Conservation (phyloP, 1,284 basidiomycete genomes). For the Porogramme epimiltina region DNA sequence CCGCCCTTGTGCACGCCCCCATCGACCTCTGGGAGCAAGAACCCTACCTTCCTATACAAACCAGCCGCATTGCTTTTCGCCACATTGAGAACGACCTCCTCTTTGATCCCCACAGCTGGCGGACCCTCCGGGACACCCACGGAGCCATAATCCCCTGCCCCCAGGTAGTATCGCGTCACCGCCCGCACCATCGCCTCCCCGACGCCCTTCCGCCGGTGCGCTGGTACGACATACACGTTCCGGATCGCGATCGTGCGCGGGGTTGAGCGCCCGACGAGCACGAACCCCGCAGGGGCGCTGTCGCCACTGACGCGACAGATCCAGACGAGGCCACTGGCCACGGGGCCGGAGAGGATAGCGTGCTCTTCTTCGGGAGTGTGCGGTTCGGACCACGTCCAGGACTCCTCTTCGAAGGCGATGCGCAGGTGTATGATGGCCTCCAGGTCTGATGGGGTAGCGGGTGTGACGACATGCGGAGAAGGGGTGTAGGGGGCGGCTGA, state of each 20-base stretch:
- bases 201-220: slow-evolving; percentile 26
- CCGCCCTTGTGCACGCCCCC: slow-evolving; percentile 5
- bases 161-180: slow-evolving; percentile 26
- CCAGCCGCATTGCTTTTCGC: slow-evolving; percentile 4
- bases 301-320: background rate
- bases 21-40: slow-evolving; percentile 10
- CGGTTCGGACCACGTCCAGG: background rate
- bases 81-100: slow-evolving; percentile 15
- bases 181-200: slow-evolving; percentile 27
- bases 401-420: slow-evolving; percentile 3
- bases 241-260: slow-evolving; percentile 28
- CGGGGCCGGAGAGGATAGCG: background rate
- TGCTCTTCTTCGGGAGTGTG: background rate
- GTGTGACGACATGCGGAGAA: background rate
- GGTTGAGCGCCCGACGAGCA: slow-evolving; percentile 14
- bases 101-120: slow-evolving; percentile 15
- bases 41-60: slow-evolving; percentile 16
- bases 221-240: slow-evolving; percentile 28
- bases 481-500: background rate
- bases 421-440: slow-evolving; percentile 1
- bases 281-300: background rate
- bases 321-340: slow-evolving; percentile 1
- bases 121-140: slow-evolving; percentile 12
- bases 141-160: slow-evolving; percentile 18
- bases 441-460: slow-evolving; percentile 2